Evolutionary conservation across 306 rosid species (phyloP).

Genomic region (Lathyrus oleraceus): DNA sequence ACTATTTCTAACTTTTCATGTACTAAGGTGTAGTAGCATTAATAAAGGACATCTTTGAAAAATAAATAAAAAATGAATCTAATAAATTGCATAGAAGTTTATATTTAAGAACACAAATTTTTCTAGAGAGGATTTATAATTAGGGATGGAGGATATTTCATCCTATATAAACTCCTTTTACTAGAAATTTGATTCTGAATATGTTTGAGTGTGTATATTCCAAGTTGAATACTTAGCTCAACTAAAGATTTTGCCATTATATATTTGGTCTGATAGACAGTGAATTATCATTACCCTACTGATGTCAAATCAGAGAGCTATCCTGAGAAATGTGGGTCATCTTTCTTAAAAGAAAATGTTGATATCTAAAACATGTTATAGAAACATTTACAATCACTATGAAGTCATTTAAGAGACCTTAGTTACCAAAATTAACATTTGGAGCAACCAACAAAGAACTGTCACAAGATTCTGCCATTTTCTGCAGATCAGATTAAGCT

Average conservation of each 20-base stretch:
- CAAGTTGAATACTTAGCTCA: background rate
- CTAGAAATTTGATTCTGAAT: background rate
- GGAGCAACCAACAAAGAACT: slow-evolving; percentile 7
- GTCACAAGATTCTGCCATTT: slow-evolving; percentile 1
- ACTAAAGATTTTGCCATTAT: background rate
- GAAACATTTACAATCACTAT: slow-evolving; percentile 10
- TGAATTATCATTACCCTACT: background rate
- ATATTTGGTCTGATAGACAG: background rate
- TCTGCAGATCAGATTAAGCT: slow-evolving; percentile 35
- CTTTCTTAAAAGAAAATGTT: background rate
- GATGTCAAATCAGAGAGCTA: background rate
- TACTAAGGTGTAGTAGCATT: too few species aligned
- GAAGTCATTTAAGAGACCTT: background rate
- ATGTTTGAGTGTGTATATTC: background rate
- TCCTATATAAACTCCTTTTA: background rate
- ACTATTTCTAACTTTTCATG: too few species aligned
- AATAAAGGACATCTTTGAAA: too few species aligned
- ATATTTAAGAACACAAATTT: too few species aligned
- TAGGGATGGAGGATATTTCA: background rate
- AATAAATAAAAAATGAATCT: too few species aligned
- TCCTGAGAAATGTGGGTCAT: background rate
- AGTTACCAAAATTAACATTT: slow-evolving; percentile 13
- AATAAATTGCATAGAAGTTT: too few species aligned
- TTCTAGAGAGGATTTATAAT: too few species aligned
- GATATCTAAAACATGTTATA: background rate